phyloP scores from a whole-genome alignment of 257 asterid species.

The Prunella vulgaris region DNA sequence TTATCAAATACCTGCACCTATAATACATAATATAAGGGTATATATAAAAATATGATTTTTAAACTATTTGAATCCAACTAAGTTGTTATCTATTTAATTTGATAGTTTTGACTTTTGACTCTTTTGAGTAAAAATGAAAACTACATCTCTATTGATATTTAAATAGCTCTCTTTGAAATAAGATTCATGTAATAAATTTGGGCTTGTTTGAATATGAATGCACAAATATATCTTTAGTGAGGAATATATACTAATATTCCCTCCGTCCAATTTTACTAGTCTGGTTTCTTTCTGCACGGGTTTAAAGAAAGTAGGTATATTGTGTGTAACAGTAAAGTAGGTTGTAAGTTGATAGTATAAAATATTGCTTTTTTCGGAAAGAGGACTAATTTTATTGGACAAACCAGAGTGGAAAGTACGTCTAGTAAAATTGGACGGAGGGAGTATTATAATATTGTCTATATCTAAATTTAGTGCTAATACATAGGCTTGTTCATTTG shows the following conservation, averaged over 20 bases:
- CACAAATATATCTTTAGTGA: not conserved
- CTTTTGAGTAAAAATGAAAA: not conserved
- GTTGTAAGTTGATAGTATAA: too few relatives aligned
- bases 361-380: too few relatives aligned
- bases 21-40: not conserved
- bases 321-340: too few relatives aligned
- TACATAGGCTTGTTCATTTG: not conserved
- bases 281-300: too few relatives aligned
- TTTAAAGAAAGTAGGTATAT: too few relatives aligned
- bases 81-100: not conserved
- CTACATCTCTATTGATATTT: not conserved
- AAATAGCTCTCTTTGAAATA: not conserved
- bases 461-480: not conserved
- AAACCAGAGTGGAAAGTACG: too few relatives aligned
- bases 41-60: not conserved
- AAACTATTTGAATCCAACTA: not conserved
- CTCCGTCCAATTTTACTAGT: too few relatives aligned
- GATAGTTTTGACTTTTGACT: not conserved
- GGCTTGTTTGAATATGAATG: conserved; percentile 1
- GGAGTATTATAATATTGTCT: not conserved
- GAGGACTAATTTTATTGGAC: too few relatives aligned
- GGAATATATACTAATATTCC: too few relatives aligned
- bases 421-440: too few relatives aligned
- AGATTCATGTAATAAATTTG: not conserved
- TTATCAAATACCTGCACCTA: not conserved